Percentiles rank a stretch among this genome's conserved stretches.
Evolutionary conservation across 345 rosid species (phyloP).

Genomic region (Eucalyptus paniculata): DNA sequence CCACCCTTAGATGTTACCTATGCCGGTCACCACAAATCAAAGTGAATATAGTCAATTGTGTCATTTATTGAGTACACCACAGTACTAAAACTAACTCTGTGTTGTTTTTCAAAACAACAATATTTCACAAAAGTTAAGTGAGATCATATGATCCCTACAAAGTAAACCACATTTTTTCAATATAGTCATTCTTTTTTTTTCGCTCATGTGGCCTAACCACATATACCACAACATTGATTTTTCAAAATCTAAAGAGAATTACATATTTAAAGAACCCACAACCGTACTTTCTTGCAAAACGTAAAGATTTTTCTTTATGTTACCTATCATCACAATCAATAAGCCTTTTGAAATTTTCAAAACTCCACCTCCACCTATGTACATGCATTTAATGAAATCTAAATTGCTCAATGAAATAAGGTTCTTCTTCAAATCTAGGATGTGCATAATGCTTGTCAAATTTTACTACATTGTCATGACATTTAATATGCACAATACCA

Average conservation of each 20-base stretch:
- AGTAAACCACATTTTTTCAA: background rate
- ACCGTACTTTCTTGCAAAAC: no score
- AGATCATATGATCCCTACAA: background rate
- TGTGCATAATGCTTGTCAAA: background rate
- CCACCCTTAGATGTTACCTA: background rate
- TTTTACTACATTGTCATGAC: background rate
- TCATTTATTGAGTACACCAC: fast-evolving
- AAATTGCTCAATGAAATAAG: fast-evolving
- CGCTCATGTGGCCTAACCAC: background rate
- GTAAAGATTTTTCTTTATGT: no score
- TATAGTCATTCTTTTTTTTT: no score
- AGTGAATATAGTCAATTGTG: background rate
- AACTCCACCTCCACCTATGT: background rate
- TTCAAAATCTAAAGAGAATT: fast-evolving
- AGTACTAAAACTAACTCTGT: background rate
- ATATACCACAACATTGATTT: background rate
- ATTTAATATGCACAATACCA: no score
- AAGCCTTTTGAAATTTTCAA: background rate
- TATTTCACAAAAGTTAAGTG: background rate
- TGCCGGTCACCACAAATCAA: background rate
- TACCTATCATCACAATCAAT: background rate
- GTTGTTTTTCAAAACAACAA: fast-evolving
- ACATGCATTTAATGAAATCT: background rate
- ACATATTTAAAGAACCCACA: no score
- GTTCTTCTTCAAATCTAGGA: background rate